Evolutionary conservation across 1,284 basidiomycete species (phyloP), one percentile per base, ranked within the genome.

Genomic region (Cutaneotrichosporon dermatis): DNA sequence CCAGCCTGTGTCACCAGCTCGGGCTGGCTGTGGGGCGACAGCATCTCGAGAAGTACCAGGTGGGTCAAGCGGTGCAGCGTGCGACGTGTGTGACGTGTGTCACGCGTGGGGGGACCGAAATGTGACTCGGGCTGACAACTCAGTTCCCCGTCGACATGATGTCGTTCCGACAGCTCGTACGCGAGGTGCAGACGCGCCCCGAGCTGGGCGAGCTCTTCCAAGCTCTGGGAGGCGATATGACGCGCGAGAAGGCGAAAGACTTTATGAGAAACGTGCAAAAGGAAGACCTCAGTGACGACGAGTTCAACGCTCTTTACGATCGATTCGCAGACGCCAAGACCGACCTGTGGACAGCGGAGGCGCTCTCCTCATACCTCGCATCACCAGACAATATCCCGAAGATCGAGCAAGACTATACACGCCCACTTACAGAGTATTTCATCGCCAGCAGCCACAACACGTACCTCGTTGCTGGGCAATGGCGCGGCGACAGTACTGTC

Each of bases 361-460:
- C 70, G 8, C 60, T 96, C 71, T 84, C 85, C 0, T 79, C 85
- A 2, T 95, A 91, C 80, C 83, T 94, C 10, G 80, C 86, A 25
- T 88, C 87, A 0, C 73, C 82, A 0, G 85, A 88, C 62, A 90
- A 90, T 67, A 78, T 83, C 77, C 82, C 62, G 68, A 81, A 48
- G 66, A 74, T 25, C 73, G 76, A 45, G 71, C 83, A 87, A 53
- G 85, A 90, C 60, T 85, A 97, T 91, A 87, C 86, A 0, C 82
- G 83, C 1, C 92, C 95, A 0, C 79, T 97, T 9, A 83, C 86
- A 5, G 89, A 96, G 61, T 98, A 98, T 75, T 96, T 84, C 70
- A 88, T 98, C 69, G 93, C 91, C 4, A 90, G 91, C 13, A 95
- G 92, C 37, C 96, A 99, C 73, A 99, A 99, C 70, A 99, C 96